Evolutionary conservation across 208 protist species (phyloP).

Genomic region (Vickermania ingenoplastis): DNA sequence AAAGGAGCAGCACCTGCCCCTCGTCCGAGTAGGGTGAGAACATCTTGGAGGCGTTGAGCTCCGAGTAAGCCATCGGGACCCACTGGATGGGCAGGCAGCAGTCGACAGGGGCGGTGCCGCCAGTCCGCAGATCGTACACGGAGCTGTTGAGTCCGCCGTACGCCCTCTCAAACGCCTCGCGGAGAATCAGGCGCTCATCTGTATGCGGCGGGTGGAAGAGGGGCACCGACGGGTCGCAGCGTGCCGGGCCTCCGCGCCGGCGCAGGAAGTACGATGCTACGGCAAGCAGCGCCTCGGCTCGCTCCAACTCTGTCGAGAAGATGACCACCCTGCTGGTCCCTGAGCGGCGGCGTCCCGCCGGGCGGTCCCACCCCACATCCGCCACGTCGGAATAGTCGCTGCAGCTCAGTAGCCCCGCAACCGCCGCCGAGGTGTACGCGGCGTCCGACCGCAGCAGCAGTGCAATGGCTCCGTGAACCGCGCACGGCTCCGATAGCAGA

Average conservation of each 20-base stretch:
- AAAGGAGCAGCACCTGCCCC: neutral
- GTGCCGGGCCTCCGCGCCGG: too few relatives aligned
- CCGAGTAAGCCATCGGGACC: neutral
- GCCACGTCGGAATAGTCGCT: neutral
- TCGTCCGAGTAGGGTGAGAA: neutral
- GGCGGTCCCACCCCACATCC: slow-evolving; percentile 13
- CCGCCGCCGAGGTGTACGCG: neutral
- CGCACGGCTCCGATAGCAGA: slow-evolving; percentile 8
- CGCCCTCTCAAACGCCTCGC: neutral
- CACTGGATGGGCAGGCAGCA: neutral
- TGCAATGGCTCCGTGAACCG: neutral
- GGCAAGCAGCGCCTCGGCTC: slow-evolving; percentile 39
- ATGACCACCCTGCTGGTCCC: slow-evolving; percentile 59
- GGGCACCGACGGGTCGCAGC: too few relatives aligned
- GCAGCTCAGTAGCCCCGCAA: neutral
- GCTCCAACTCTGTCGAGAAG: slow-evolving; percentile 36
- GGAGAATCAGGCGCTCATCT: neutral
- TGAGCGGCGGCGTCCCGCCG: slow-evolving; percentile 15
- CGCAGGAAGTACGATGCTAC: slow-evolving; percentile 38
- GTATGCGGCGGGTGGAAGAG: slow-evolving; percentile 14
- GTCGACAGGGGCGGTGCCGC: neutral
- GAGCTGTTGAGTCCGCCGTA: neutral
- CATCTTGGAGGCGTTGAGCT: neutral
- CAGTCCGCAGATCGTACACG: neutral
- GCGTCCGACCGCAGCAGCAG: neutral